A percentile compares a stretch with the other conserved stretches of the same genome.
These are phyloP conservation scores for Colletotrichum filicis DNA, from an alignment of 2,329 filamentous ascomycete species.

Conservation along the genomic window DNA sequence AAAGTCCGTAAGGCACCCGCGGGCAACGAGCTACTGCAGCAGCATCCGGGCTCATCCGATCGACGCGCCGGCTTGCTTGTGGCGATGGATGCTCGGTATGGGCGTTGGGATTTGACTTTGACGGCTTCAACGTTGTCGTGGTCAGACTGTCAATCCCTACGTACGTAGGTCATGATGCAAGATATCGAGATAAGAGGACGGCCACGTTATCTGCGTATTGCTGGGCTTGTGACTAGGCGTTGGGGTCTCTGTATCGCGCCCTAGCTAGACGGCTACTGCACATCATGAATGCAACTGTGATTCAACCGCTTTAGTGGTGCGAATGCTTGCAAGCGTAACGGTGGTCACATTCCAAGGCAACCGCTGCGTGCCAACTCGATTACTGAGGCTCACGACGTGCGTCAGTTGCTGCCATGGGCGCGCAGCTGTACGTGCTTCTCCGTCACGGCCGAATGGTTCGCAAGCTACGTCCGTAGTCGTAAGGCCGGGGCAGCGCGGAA, in stretches of 20 bases:
- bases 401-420: neutral
- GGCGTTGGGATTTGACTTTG: constrained; percentile 4
- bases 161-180: neutral
- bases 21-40: neutral
- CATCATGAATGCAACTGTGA: neutral
- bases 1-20: neutral
- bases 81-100: constrained; percentile 4
- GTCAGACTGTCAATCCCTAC: neutral
- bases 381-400: neutral
- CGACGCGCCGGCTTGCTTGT: neutral
- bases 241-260: neutral
- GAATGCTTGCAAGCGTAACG: constrained; percentile 8
- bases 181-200: neutral
- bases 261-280: neutral
- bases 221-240: neutral
- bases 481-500: neutral
- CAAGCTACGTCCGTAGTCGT: neutral
- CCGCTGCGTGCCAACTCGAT: neutral
- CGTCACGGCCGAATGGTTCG: neutral
- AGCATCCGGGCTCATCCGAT: constrained; percentile 13
- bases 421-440: neutral
- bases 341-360: neutral
- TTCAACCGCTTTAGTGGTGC: constrained; percentile 1
- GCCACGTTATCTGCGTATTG: neutral
- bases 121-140: neutral